Base-by-base conservation (phyloP, 1,139 yeast genomes). In the Hanseniaspora gamundiae region DNA sequence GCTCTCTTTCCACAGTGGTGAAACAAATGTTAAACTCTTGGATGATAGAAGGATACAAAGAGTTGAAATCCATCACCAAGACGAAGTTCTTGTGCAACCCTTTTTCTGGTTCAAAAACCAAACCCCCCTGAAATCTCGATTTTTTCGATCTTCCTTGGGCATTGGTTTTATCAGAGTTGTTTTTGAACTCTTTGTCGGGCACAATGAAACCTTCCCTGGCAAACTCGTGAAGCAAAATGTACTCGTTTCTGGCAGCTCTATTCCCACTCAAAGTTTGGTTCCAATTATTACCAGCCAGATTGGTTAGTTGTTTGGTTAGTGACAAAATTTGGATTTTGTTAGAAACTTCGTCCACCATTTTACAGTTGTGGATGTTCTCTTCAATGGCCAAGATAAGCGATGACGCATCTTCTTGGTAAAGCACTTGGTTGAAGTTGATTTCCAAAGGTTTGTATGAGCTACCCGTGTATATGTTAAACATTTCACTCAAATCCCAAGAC, bases 281-380 rank as follows among this genome's bases (percentile, higher is more conserved):
- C 99, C 99, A 93, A 0, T 96, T 91, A 60, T 91, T 93, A 54
- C 99, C 99, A 1, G 98, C 97, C 51, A 93, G 68, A 52, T 82
- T 83, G 4, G 99, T 91, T 57, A 93, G 70, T 58, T 88, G 96
- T 55, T 86, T 85, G 0, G 97, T 83, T 48, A 93, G 70, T 0
- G 96, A 85, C 47, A 93, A 67, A 48, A 91, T 81, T 62, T 93
- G 98, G 47, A 80, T 76, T 48, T 81, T 71, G 58, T 86, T 78
- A 0, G 95, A 88, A 49, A 91, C 70, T 52, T 79, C 82, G 1
- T 91, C 86, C 9, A 88, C 70, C 41, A 64, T 68, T n/a, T 91
- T 83, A 36, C 29, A 36, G 56, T 80, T 81, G 19, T 67, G 62
- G 40, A 75, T 73, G 58, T 80, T 80, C 54, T 85, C 95, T 51